phyloP scores from a whole-genome alignment of 257 asterid species.

The Cordia subcordata region DNA sequence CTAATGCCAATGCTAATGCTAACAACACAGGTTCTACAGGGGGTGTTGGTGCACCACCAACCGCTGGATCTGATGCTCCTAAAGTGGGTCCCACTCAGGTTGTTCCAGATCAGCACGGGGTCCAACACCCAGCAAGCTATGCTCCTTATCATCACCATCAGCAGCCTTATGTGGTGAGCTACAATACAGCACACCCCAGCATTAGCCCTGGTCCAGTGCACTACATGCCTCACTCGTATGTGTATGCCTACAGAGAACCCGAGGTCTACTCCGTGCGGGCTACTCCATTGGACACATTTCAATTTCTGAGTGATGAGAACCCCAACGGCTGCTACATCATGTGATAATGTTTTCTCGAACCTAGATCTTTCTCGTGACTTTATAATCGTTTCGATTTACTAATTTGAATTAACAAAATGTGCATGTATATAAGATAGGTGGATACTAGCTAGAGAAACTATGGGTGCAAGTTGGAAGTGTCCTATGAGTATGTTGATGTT shows the following conservation, averaged over 20 bases:
- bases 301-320: slow-evolving; percentile 71
- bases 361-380: background rate
- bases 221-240: slow-evolving; percentile 45
- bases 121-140: slow-evolving; percentile 23
- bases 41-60: slow-evolving; percentile 30
- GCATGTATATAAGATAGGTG: background rate
- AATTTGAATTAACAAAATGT: too few relatives aligned
- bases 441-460: background rate
- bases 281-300: slow-evolving; percentile 57
- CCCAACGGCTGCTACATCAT: slow-evolving; percentile 65
- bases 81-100: slow-evolving; percentile 34
- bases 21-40: slow-evolving; percentile 20
- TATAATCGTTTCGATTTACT: too few relatives aligned
- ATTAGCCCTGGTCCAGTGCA: slow-evolving; percentile 32
- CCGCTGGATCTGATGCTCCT: slow-evolving; percentile 36
- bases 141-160: slow-evolving; percentile 32
- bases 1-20: slow-evolving; percentile 12
- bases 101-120: slow-evolving; percentile 33
- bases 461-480: background rate
- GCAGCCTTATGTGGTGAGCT: slow-evolving; percentile 45
- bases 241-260: slow-evolving; percentile 19
- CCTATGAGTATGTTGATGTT: too few relatives aligned
- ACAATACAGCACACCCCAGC: slow-evolving; percentile 54
- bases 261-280: slow-evolving; percentile 29
- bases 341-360: slow-evolving; percentile 25